These are phyloP conservation scores for Chamaenerion angustifolium DNA, from an alignment of 345 rosid species.

Conservation along the genomic window DNA sequence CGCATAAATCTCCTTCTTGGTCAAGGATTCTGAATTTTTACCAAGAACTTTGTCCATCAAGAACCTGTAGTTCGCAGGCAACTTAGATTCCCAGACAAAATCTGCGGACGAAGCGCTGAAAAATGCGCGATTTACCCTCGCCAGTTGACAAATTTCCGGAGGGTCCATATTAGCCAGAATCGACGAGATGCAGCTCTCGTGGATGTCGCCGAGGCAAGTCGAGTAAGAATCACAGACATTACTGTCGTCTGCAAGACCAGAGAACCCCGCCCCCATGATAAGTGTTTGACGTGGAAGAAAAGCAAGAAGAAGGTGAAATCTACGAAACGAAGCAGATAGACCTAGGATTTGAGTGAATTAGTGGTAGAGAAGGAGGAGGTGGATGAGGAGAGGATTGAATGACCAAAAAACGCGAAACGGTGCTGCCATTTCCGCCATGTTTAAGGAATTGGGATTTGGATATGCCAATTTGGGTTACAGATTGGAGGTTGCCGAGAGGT, in stretches of 20 bases:
- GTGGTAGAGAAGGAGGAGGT: slow-evolving; percentile 51
- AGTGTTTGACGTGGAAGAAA: background rate
- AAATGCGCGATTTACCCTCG: slow-evolving; percentile 43
- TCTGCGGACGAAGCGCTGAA: slow-evolving; percentile 57
- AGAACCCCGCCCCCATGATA: slow-evolving; percentile 52
- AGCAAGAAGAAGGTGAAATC: background rate
- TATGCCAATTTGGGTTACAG: slow-evolving; percentile 7
- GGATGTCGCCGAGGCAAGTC: slow-evolving; percentile 44
- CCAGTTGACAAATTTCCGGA: slow-evolving; percentile 64
- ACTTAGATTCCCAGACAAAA: slow-evolving; percentile 70
- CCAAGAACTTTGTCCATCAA: slow-evolving; percentile 35
- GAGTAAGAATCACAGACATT: background rate
- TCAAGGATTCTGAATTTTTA: slow-evolving; percentile 12
- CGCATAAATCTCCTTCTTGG: slow-evolving; percentile 54
- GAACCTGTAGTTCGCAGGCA: slow-evolving; percentile 59
- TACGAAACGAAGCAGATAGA: background rate
- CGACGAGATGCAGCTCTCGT: slow-evolving; percentile 55
- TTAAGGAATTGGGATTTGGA: slow-evolving; percentile 9
- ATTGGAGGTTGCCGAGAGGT: no score
- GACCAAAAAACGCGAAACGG: slow-evolving; percentile 34
- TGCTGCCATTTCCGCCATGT: slow-evolving; percentile 18
- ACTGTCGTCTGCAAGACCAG: slow-evolving; percentile 22
- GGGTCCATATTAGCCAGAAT: slow-evolving; percentile 62
- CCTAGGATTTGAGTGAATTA: slow-evolving; percentile 4
- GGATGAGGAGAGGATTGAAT: slow-evolving; percentile 12